These are phyloP conservation scores for Mycena metata DNA, from an alignment of 768 basidiomycete species.

Conservation along the genomic window DNA sequence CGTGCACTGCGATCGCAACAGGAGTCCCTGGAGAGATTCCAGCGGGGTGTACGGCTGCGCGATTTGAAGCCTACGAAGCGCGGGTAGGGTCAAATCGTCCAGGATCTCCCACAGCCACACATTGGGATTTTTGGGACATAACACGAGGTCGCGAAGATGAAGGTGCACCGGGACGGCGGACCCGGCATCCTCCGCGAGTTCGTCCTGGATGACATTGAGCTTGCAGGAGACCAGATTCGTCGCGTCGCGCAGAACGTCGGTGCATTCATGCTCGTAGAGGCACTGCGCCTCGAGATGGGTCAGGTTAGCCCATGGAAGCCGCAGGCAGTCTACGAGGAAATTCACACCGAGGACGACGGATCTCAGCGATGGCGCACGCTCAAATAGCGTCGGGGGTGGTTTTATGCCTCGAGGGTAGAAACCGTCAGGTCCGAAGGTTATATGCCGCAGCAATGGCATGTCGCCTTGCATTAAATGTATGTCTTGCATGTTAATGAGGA, in stretches of 20 bases:
- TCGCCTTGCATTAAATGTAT: not conserved
- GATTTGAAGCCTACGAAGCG: not conserved
- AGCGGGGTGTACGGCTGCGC: not conserved
- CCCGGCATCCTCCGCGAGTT: not conserved
- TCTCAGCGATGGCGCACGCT: not conserved
- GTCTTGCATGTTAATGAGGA: not conserved
- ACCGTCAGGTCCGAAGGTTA: not conserved
- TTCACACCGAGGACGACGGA: not conserved
- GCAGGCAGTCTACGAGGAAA: constrained; percentile 3
- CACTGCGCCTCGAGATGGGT: constrained; percentile 4
- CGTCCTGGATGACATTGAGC: not conserved
- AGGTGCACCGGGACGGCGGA: not conserved
- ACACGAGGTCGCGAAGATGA: not conserved
- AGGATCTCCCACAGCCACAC: not conserved
- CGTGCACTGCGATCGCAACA: no score
- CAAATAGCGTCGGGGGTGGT: not conserved
- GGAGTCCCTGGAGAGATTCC: not conserved
- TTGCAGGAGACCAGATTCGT: not conserved
- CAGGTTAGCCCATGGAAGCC: not conserved
- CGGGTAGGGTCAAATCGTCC: not conserved
- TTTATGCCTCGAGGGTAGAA: not conserved
- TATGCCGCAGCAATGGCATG: constrained; percentile 7
- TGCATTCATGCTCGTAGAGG: constrained; percentile 22
- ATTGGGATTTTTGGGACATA: not conserved
- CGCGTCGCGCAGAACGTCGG: not conserved